Base-by-base conservation (phyloP, 106 monocot species). In the Dendrobium nobile region DNA sequence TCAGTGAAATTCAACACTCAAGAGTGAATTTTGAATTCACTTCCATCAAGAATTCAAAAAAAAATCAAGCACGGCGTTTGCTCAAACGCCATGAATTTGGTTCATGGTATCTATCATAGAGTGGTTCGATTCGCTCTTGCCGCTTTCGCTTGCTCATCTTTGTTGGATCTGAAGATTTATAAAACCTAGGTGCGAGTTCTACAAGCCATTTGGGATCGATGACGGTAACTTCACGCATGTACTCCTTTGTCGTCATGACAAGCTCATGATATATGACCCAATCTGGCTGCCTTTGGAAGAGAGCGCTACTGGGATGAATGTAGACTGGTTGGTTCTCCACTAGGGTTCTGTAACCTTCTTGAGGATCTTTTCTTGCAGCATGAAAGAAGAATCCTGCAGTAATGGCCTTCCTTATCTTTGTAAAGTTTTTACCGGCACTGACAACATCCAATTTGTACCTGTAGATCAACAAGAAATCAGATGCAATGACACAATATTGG, bases 61-160 rank as follows among this genome's bases (percentile, higher is more conserved):
- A 6, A 13, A 18, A 33, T 92, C 89, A 97, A 83, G 96, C 96
- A 16, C 96, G 87, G 8, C 94, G 87, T 24, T 94, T 97, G 80
- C 96, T 97, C 26, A 97, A 73, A 13, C 96, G 82, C 96, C 96
- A 97, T 1, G 96, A 97, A 47, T 97, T 97, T 19, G 96, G 96
- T n/a, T 97, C 96, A n/a, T 97, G 94, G 26, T 97, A 97, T 64
- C 96, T 81, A 67, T 97, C 96, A 82, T 97, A 94, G 3, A 97
- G 86, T 8, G 96, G 96, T 54, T 97, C 96, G 7, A 97, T 90
- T 8, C 93, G 76, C 79, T 97, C 96, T 44, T 92, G 94, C 20
- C 96, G 44, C 86, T 97, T 96, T n/a, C 96, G 83, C 79, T 96
- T 97, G 81, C 96, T 97, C 96, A 97, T 94, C 70, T 97, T 97